Evolutionary conservation across 306 rosid genomes (phyloP).

Genomic region (Geum urbanum): DNA sequence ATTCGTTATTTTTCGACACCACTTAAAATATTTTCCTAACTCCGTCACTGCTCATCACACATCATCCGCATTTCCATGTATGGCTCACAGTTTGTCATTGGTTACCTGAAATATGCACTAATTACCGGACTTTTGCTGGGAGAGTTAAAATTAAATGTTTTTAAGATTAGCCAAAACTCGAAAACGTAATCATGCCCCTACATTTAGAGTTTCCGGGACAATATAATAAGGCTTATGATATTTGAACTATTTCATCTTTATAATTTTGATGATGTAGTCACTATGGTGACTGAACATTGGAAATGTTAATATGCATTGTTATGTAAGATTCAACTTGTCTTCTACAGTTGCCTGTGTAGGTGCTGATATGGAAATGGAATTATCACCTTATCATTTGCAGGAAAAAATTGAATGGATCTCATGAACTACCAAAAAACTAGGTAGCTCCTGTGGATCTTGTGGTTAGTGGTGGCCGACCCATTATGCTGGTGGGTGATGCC

Average conservation of each 20-base stretch:
- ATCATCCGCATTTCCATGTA: conserved; percentile 12
- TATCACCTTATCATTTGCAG: conserved; percentile 34
- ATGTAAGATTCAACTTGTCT: conserved; percentile 45
- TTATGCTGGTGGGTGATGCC: conserved; percentile 49
- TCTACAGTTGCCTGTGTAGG: conserved; percentile 36
- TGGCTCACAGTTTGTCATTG: not conserved
- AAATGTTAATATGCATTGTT: conserved; percentile 34
- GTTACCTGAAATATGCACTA: conserved; percentile 40
- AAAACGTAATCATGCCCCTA: conserved; percentile 27
- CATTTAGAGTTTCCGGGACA: conserved; percentile 3
- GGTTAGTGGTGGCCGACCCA: conserved; percentile 41
- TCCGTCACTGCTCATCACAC: no score
- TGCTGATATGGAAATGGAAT: conserved; percentile 15
- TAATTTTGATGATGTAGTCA: conserved; percentile 23
- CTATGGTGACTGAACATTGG: conserved; percentile 19
- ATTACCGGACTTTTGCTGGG: conserved; percentile 34
- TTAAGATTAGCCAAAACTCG: not conserved
- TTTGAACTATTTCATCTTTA: no score
- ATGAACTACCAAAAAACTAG: conserved; percentile 1
- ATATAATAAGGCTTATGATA: no score
- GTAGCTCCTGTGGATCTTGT: conserved; percentile 15
- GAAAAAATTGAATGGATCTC: conserved; percentile 19
- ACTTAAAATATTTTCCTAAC: no score
- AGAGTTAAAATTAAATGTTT: not conserved
- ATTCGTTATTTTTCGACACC: no score